These are phyloP conservation scores for Chalciporus sp. DNA, from an alignment of 1,284 basidiomycete genomes.

Conservation along the genomic window DNA sequence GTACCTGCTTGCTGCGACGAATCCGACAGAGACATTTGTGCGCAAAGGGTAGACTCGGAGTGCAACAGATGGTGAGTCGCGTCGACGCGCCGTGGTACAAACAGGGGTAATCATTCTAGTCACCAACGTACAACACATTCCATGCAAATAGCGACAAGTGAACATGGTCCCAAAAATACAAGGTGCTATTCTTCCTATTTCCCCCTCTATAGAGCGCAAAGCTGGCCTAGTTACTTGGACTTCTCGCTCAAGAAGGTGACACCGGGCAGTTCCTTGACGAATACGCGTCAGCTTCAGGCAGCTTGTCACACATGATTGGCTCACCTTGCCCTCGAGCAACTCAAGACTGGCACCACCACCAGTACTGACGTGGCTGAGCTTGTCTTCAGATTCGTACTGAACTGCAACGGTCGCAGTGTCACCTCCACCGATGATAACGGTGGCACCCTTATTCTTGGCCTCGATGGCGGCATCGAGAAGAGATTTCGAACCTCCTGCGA, in stretches of 20 bases:
- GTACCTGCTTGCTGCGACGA: conserved; percentile 6
- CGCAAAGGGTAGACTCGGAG: background rate
- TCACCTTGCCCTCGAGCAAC: conserved; percentile 94
- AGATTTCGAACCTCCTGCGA: conserved; percentile 84
- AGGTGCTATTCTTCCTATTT: background rate
- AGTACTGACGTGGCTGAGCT: conserved; percentile 95
- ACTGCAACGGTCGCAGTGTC: conserved; percentile 93
- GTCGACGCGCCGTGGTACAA: background rate
- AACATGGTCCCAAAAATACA: background rate
- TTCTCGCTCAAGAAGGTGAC: conserved; percentile 33
- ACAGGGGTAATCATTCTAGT: background rate
- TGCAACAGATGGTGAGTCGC: background rate
- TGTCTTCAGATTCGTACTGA: conserved; percentile 80
- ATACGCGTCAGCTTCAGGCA: conserved; percentile 9
- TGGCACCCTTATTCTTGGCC: conserved; percentile 85
- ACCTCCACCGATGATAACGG: conserved; percentile 93
- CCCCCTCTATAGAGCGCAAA: conserved; percentile 12
- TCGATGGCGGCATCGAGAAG: conserved; percentile 89
- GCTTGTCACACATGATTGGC: background rate
- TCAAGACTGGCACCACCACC: conserved; percentile 97
- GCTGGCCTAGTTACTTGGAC: conserved; percentile 15
- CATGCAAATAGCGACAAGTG: background rate
- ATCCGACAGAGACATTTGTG: conserved; percentile 21
- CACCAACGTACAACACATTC: background rate
- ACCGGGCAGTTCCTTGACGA: conserved; percentile 26